Base-by-base conservation (phyloP, 2,329 filamentous ascomycete genomes). In the Fusarium euwallaceae region DNA sequence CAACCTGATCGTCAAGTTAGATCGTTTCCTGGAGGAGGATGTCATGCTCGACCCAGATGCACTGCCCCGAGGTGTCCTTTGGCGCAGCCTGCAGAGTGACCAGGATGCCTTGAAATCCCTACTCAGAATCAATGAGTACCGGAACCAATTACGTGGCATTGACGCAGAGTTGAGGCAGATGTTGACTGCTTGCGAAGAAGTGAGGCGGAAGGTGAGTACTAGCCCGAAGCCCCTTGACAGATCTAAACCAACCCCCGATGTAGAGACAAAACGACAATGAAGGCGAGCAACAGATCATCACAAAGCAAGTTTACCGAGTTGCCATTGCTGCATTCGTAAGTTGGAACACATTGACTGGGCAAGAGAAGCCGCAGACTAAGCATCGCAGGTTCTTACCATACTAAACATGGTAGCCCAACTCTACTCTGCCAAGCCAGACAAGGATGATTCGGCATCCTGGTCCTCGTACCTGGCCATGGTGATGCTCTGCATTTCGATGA, bases 31-130 rank as follows among this genome's bases (percentile, higher is more conserved):
- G 2, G 1, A 2, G 0, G 2, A 60, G 1, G 34, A 63, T 1
- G 45, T 67, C 2, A 29, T 39, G 0, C 1, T 68, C 2, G 14
- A 17, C 17, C 4, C 11, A 12, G 34, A 73, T 22, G 60, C 55
- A 6, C 11, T 64, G 1, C 72, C 73, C 1, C 61, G 45, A 12
- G 64, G 70, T 1, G 14, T n/a, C 2, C 20, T 74, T 6, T 73
- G 69, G 24, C 29, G 22, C 17, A 62, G 69, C 11, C 12, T 74
- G 1, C 39, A 32, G 20, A 6, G 2, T 1, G 65, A 76, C 2
- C 0, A 16, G 2, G 4, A 24, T 6, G 70, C 67, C 2, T 8
- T 62, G 1, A 59, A 53, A 2, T 41, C 58, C 14, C 27, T 75
- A 6, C 32, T 32, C 1, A 22, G 3, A 3, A 61, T 72, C 1